Evolutionary conservation across 2,329 filamentous ascomycete species (phyloP), one percentile per base, ranked within the genome.

Genomic region (Aspergillus calidoustus): DNA sequence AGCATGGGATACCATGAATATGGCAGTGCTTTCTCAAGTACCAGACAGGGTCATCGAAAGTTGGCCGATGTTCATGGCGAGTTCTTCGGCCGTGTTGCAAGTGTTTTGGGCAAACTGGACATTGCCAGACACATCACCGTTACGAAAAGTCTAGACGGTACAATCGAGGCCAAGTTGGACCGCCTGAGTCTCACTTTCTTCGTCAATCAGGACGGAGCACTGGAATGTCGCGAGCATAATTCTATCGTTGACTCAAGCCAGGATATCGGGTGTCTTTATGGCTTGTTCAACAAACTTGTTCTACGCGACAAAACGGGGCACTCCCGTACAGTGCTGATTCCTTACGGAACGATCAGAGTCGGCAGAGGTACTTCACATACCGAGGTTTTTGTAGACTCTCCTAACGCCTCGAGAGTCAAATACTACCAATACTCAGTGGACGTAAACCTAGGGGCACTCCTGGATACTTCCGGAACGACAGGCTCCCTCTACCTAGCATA

Each of bases 131-230:
- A 78, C 41, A 77, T 82, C 11, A 71, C 81, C 28, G 68, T 80
- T 1, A 66, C 71, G 0, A 63, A 70, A 34, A 62, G 67, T 8
- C 17, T 50, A 0, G 57, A 63, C 0, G 53, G 52, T 1, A 61
- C 23, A 2, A 47, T 60, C 0, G 68, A 78, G 1, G 70, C 82
- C 1, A 71, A 79, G 2, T 62, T 87, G 1, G 81, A 82, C 0
- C 74, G 81, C 1, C 68, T 85, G 2, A 76, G 78, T 2, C 72
- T 87, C 1, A 75, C 75, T 0, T 88, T 87, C 62, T 68, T 64
- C 4, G 44, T 84, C 1, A 64, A 67, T 1, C 7, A 3, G 1
- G 25, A 61, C 8, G 58, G 61, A 19, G n/a, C 41, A 2, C 56
- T 71, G 7, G 64, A 69, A 54, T 68, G 57, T 11, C 38, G 56